Base-by-base conservation (phyloP, 495 filamentous ascomycete genomes). In the Paragyromitra xinjiangensis region DNA sequence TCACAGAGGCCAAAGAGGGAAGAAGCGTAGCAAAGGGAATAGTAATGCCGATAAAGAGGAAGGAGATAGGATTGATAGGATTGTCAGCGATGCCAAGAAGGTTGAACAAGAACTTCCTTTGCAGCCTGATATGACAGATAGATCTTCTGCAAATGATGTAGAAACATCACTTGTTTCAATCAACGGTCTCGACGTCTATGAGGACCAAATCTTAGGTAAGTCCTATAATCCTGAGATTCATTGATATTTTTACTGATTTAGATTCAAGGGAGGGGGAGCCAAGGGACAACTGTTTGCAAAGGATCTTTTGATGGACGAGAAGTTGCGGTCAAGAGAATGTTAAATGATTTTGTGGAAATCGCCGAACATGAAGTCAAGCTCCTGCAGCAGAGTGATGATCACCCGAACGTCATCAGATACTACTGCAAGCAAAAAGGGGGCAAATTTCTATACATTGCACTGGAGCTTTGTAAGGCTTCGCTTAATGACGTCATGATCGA, bases 281-380 rank as follows among this genome's bases (percentile, higher is more conserved):
- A 94, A 81, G 93, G 93, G 26, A 97, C 93, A 16, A 89, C 94
- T 53, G 93, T 97, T 7, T 95, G 92, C 82, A 88, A 89, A 16
- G 93, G 93, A n/a, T 90, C 87, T 26, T 97, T 94, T 81, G 93
- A 97, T 80, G 94, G 94, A 24, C 91, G 94, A 77, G 92, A 93
- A 56, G 96, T 99, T 22, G 95, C 95, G 1, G 94, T 99, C 42
- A 99, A 99, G 85, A 89, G 95, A 26, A 98, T 99, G 94, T 86
- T 98, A 62, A 91, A 93, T 50, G 91, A 95, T 72, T 97, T 97
- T 82, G 97, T 92, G 83, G 95, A 97, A 68, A 94, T 99, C 78
- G 96, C 96, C 11, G 92, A 92, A 24, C 95, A 97, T 73, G 95
- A 99, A 82, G 95, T 97, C 1, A 90, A 92, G 55, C 84, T 98